Evolutionary conservation across 306 rosid species (phyloP).

Genomic region (Luffa acutangula): DNA sequence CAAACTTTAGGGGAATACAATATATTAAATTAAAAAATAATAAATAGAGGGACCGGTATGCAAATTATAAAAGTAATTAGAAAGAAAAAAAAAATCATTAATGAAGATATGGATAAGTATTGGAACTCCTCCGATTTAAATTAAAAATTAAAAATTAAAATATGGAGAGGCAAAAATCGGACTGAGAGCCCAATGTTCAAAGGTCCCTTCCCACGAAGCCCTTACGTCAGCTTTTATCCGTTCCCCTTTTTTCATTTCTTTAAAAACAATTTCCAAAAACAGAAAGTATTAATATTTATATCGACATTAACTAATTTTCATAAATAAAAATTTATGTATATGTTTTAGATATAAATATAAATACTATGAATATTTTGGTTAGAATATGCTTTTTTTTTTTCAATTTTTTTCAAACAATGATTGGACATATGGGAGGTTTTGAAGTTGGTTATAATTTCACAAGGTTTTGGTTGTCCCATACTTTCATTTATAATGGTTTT

Average conservation of each 20-base stretch:
- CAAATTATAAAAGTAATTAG: not conserved
- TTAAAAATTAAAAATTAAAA: not conserved
- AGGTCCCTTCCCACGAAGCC: not conserved
- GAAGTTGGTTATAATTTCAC: too few relatives aligned
- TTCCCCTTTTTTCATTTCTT: not conserved
- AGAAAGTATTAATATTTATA: not conserved
- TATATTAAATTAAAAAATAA: not conserved
- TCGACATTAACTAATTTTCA: not conserved
- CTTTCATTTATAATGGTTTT: too few relatives aligned
- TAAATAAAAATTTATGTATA: too few relatives aligned
- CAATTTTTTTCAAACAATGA: not conserved
- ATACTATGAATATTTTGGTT: too few relatives aligned
- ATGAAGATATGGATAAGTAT: constrained; percentile 1
- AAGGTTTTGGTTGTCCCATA: too few relatives aligned
- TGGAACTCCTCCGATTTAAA: not conserved
- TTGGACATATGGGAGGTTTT: not conserved
- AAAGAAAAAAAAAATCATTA: not conserved
- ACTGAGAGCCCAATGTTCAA: constrained; percentile 9
- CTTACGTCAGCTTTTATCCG: constrained; percentile 3
- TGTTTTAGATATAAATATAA: too few relatives aligned
- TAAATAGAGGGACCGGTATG: not conserved
- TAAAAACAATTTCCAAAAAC: not conserved
- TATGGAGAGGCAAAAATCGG: not conserved
- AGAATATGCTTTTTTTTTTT: too few relatives aligned
- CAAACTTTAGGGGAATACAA: not conserved